Evolutionary conservation across 257 asterid genomes (phyloP).

Genomic region (Schizonepeta tenuifolia): DNA sequence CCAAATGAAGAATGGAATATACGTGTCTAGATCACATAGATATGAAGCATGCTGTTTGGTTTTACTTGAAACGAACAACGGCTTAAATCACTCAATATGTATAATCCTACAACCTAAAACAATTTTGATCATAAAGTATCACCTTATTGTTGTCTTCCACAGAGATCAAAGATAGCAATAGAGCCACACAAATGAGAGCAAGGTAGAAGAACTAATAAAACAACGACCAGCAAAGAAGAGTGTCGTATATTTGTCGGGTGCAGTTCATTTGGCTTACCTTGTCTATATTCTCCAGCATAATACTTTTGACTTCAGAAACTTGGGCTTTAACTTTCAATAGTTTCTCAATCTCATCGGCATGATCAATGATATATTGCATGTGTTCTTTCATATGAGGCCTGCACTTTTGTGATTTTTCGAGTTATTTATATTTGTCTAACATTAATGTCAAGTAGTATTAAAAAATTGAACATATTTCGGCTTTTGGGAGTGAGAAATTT

Average conservation of each 20-base stretch:
- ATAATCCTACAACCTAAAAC: neutral
- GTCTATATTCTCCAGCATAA: constrained; percentile 90
- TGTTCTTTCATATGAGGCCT: constrained; percentile 90
- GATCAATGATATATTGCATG: constrained; percentile 88
- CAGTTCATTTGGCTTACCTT: constrained; percentile 50
- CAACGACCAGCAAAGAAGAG: neutral
- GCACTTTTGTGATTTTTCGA: constrained; percentile 20
- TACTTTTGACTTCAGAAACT: constrained; percentile 84
- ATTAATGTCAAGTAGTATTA: neutral
- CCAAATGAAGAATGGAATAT: neutral
- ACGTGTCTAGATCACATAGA: neutral
- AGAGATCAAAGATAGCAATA: neutral
- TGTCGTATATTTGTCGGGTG: neutral
- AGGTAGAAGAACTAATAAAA: neutral
- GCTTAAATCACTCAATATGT: neutral
- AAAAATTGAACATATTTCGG: neutral
- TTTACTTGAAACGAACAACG: neutral
- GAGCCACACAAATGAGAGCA: neutral
- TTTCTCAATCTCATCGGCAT: constrained; percentile 90
- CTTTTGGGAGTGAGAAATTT: constrained; percentile 20
- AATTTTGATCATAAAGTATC: neutral
- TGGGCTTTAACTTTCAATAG: constrained; percentile 89
- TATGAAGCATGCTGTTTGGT: neutral
- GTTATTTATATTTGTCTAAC: neutral
- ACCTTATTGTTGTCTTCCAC: neutral